phyloP scores from a whole-genome alignment of 306 rosid genomes.

The Calophaca sinica region DNA sequence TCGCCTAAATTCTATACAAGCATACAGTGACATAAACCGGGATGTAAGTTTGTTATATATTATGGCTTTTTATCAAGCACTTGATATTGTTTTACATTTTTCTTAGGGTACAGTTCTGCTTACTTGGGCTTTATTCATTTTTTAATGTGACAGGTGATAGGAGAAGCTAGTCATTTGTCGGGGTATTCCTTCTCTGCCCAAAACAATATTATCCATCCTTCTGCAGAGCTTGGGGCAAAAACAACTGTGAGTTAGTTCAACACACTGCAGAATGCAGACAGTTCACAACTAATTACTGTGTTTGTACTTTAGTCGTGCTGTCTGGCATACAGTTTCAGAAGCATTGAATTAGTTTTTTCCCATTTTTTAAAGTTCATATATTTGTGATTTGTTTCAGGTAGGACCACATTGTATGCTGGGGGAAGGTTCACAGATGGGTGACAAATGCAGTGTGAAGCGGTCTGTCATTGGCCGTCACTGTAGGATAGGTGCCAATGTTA shows the following conservation, averaged over 20 bases:
- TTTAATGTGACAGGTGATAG: constrained; percentile 68
- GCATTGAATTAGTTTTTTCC: constrained; percentile 22
- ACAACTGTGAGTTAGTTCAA: constrained; percentile 80
- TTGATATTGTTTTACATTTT: constrained; percentile 36
- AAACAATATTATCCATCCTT: constrained; percentile 80
- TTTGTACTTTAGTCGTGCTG: constrained; percentile 3
- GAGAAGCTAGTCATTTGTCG: constrained; percentile 86
- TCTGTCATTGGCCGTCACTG: constrained; percentile 99
- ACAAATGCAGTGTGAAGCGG: constrained; percentile 95
- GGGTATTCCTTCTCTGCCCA: constrained; percentile 95
- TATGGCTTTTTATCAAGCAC: constrained; percentile 21
- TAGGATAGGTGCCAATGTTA: constrained; percentile 95
- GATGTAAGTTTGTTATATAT: constrained; percentile 71
- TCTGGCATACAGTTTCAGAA: constrained; percentile 40
- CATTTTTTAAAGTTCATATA: constrained; percentile 22
- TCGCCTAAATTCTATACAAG: constrained; percentile 89
- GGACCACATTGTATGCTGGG: constrained; percentile 99
- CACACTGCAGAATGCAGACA: neutral
- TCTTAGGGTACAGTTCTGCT: constrained; percentile 20
- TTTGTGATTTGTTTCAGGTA: constrained; percentile 68
- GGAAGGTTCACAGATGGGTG: constrained; percentile 97
- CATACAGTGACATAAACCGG: constrained; percentile 88
- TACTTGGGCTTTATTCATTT: constrained; percentile 37
- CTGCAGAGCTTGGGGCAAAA: constrained; percentile 90
- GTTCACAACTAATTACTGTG: neutral